Conservation (phyloP, 2,329 filamentous ascomycete species). For the Teratosphaeria viscida region DNA sequence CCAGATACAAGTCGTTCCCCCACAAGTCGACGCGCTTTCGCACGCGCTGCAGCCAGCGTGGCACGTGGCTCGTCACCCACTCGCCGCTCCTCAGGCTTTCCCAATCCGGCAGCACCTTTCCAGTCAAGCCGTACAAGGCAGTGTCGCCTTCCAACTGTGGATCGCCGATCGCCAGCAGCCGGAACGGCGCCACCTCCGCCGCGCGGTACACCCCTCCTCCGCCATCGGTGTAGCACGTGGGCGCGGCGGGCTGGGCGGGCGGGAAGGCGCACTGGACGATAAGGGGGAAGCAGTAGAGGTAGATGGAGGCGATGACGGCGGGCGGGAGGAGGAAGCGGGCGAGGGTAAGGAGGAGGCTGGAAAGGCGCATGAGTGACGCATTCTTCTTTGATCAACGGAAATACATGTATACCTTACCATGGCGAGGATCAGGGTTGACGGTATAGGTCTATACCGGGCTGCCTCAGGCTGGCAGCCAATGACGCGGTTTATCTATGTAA, state of each 20-base stretch:
- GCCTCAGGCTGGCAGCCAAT: neutral
- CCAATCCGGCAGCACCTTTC: slow-evolving; percentile 30
- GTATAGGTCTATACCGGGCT: too few species aligned
- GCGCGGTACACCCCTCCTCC: slow-evolving; percentile 11
- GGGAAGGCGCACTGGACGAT: slow-evolving; percentile 77
- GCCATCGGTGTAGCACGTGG: slow-evolving; percentile 8
- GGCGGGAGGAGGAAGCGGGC: slow-evolving; percentile 50
- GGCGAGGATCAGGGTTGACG: neutral
- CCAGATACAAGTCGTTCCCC: slow-evolving; percentile 90
- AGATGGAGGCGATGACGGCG: slow-evolving; percentile 59
- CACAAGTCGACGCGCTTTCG: slow-evolving; percentile 79
- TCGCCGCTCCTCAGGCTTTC: slow-evolving; percentile 4
- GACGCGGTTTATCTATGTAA: neutral
- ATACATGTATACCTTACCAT: too few species aligned
- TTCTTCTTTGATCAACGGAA: neutral
- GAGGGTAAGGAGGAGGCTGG: slow-evolving; percentile 34
- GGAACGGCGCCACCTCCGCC: slow-evolving; percentile 55
- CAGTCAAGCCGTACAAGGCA: slow-evolving; percentile 49
- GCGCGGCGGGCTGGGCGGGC: slow-evolving; percentile 9
- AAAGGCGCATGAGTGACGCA: slow-evolving; percentile 38
- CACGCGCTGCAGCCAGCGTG: slow-evolving; percentile 52
- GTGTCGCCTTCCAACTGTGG: slow-evolving; percentile 90
- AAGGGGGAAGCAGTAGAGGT: slow-evolving; percentile 80
- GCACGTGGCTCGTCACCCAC: slow-evolving; percentile 48
- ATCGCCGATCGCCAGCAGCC: slow-evolving; percentile 79